Conservation (phyloP, 1,139 yeast genomes). For the Arxiozyma slooffiae region DNA sequence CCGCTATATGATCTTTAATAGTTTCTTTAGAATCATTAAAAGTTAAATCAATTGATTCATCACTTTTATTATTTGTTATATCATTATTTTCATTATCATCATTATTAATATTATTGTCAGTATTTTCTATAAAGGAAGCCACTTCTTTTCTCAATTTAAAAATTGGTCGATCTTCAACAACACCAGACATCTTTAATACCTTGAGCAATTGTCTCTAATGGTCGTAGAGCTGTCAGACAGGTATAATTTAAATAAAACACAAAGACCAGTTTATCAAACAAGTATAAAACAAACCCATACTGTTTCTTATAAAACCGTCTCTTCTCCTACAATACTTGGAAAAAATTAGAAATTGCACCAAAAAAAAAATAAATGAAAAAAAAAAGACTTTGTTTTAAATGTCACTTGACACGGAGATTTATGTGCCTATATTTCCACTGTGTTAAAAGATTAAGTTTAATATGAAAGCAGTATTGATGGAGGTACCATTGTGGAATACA, state of each 20-base stretch:
- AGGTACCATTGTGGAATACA: not conserved
- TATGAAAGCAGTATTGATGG: not conserved
- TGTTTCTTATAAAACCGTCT: not conserved
- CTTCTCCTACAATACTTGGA: not conserved
- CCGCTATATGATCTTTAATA: not conserved
- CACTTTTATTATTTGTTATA: not conserved
- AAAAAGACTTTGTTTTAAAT: not conserved
- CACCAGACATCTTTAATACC: slow-evolving; percentile 3
- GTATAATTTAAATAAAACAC: too few relatives aligned
- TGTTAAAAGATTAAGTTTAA: too few relatives aligned
- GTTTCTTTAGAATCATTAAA: not conserved
- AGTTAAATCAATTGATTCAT: not conserved
- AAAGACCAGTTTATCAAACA: too few relatives aligned
- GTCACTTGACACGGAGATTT: not conserved
- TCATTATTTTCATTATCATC: too few relatives aligned
- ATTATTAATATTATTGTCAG: slow-evolving; percentile 4
- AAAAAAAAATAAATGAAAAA: too few relatives aligned
- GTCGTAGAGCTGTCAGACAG: not conserved
- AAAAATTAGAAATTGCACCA: too few relatives aligned
- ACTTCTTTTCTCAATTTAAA: slow-evolving; percentile 21
- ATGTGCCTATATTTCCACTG: not conserved
- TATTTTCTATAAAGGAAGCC: slow-evolving; percentile 1
- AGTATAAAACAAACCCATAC: too few relatives aligned
- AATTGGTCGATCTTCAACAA: not conserved
- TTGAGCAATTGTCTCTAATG: not conserved